Conservation (phyloP, 768 basidiomycete genomes). For the Dendrothele bispora region DNA sequence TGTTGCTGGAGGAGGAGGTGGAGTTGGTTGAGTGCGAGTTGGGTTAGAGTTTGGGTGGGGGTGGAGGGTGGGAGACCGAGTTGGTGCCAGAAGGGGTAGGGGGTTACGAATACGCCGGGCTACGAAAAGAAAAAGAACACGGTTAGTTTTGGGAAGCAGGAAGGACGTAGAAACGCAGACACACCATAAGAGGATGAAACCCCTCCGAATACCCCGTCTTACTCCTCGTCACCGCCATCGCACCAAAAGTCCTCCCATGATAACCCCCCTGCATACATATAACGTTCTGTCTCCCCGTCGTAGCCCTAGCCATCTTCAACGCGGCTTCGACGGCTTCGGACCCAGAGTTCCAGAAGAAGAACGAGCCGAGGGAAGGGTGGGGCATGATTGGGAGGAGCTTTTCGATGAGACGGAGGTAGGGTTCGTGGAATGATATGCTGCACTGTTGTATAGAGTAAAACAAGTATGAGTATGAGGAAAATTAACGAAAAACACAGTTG, state of each 20-base stretch:
- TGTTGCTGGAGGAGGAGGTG: constrained; percentile 78
- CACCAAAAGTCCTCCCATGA: constrained; percentile 92
- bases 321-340: constrained; percentile 91
- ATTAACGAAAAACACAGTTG: background rate
- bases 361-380: constrained; percentile 85
- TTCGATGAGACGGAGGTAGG: constrained; percentile 86
- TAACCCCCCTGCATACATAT: constrained; percentile 92
- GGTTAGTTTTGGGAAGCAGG: background rate
- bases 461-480: background rate
- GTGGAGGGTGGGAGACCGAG: constrained; percentile 57
- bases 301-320: constrained; percentile 79
- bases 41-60: constrained; percentile 54
- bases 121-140: constrained; percentile 31
- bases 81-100: constrained; percentile 96
- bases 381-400: constrained; percentile 88
- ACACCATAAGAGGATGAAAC: constrained; percentile 79
- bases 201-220: constrained; percentile 90
- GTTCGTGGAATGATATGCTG: constrained; percentile 84
- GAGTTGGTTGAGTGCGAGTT: constrained; percentile 74
- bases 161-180: constrained; percentile 17
- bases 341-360: constrained; percentile 98
- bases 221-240: constrained; percentile 91
- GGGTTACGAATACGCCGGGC: constrained; percentile 80
- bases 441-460: constrained; percentile 52
- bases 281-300: constrained; percentile 84